Evolutionary conservation across 352 stramenopile species (phyloP), one percentile per base, ranked within the genome.

Genomic region (Elongisporangium senticosum): DNA sequence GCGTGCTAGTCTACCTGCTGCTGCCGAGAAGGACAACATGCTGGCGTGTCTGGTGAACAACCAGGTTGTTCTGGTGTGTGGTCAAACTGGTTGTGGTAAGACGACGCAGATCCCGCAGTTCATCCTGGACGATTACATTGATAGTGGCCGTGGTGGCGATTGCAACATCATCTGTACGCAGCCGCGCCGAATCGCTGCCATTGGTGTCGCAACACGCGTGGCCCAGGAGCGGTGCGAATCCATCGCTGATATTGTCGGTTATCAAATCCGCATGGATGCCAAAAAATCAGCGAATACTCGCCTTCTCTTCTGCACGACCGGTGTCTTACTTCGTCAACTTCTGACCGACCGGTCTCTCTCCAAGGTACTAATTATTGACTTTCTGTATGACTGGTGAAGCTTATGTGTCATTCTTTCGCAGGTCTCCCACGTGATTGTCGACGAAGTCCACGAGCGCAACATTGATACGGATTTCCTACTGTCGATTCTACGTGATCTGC

Each of bases 381-480:
- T n/a, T n/a, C n/a, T 14, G 0, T 24, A 15, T 15, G 17, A 39
- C 20, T 49, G 20, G 6, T 28, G 39, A 10, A 59, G 47, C 28
- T 54, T 20, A 17, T 49, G 15, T 49, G 3, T 2, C n/a, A 55
- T 11, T 15, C 2, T 40, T 7, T 23, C 49, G 17, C 15, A 81
- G 72, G 72, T 99, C 17, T 97, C 94, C 15, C 97, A 99, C 67
- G 86, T 99, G 56, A 90, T 99, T 52, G 90, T 99, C n/a, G 98
- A 99, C 74, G 97, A 99, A 74, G 96, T 99, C 20, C 96, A 99
- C 68, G 98, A 99, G 64, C 81, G 97, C 33, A 96, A 97, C 57
- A 81, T 99, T 17, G 96, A 98, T 71, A 97, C 88, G 17, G 96
- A 99, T 64, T 97, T 99, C 48, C 70, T 99, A 22, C 78, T 99